Base-by-base conservation (phyloP, 805 yeast genomes). In the Pichia scutulata region DNA sequence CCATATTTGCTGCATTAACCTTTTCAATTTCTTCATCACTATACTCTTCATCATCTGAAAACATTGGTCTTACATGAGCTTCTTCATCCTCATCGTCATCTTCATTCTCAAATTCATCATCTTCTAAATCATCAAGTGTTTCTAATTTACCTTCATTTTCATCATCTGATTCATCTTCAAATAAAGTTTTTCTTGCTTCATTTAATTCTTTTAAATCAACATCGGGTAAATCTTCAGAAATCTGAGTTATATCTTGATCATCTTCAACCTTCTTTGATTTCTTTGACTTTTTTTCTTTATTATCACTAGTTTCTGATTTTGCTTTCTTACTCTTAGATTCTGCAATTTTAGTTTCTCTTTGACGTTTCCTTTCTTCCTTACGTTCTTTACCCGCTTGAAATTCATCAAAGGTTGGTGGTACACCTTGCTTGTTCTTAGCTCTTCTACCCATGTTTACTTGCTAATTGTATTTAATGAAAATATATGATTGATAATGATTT, bases 381-480 rank as follows among this genome's bases (percentile, higher is more conserved):
- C 76, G 75, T 30, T 53, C 55, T 57, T 66, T 70, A 26, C 58
- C 59, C 16, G 68, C 69, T 57, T 80, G 80, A 66, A 90, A 83
- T 62, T 92, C 96, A 43, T 92, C 98, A 55, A 83, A 73, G 7
- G 89, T 65, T 36, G 97, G 97, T 58, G 98, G 98, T 52, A 78
- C 86, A 43, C 89, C 93, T 72, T 92, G 98, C 75, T 88, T 92
- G 62, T 88, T 85, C 70, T 85, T 89, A 52, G 88, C 87, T 74
- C 87, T 84, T 79, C 96, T 85, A 67, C 98, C 98, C 96, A 90
- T 88, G 21, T n/a, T 36, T 18, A 12, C 5, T 12, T 30, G 18
- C 12, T 37, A n/a, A 9, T 2, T 33, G 16, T 24, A 40, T 28
- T 28, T 3, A 28, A 8, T 3, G 14, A 28, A 28, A 13, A 13